Evolutionary conservation across 257 asterid species (phyloP).

Genomic region (Solanum verrucosum): DNA sequence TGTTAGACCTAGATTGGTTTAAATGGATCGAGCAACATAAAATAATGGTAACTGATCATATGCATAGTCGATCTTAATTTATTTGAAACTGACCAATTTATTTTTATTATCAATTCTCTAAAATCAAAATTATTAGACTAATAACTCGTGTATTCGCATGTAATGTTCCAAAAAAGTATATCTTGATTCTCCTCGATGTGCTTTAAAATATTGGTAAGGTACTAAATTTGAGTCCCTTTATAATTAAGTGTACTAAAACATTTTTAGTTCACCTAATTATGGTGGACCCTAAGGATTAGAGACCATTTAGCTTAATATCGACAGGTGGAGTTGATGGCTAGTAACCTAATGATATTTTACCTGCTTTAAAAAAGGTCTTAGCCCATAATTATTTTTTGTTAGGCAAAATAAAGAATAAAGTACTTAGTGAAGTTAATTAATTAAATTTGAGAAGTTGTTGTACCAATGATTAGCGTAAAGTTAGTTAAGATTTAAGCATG

Average conservation of each 20-base stretch:
- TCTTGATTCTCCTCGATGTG: neutral
- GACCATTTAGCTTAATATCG: neutral
- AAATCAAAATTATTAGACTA: neutral
- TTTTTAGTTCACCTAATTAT: neutral
- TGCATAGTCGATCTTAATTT: neutral
- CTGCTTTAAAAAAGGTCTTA: neutral
- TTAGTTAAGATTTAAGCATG: neutral
- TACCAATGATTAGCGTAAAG: conserved; percentile 1
- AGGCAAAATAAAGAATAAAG: neutral
- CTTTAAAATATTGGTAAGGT: neutral
- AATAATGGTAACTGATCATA: neutral
- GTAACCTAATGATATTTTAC: conserved; percentile 5
- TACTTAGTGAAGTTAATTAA: neutral
- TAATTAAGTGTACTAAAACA: neutral
- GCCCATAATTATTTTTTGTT: neutral
- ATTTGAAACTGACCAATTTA: neutral
- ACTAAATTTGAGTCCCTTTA: neutral
- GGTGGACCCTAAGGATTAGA: neutral
- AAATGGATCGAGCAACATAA: neutral
- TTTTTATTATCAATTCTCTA: neutral
- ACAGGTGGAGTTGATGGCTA: neutral
- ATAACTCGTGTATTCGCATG: neutral
- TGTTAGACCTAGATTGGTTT: neutral
- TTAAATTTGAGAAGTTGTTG: neutral
- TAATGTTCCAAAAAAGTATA: neutral